These are phyloP conservation scores for Fraxinus dipetala DNA, from an alignment of 305 asterid species.

Conservation along the genomic window DNA sequence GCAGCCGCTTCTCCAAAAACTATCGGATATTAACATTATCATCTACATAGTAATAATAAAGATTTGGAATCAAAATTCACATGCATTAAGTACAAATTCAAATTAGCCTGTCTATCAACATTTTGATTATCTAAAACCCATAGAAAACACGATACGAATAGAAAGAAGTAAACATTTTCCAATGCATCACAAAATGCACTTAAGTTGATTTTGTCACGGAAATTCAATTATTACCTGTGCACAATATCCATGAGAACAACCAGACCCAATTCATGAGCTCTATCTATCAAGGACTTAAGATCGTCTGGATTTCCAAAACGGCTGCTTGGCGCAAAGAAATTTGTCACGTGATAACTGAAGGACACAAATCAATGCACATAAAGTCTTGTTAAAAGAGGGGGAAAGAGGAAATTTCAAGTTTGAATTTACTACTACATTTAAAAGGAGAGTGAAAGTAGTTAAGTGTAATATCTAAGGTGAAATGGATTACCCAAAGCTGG, in stretches of 20 bases:
- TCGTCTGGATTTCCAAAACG: slow-evolving; percentile 98
- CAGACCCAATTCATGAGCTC: slow-evolving; percentile 93
- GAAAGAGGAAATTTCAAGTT: slow-evolving; percentile 11
- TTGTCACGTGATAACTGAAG: slow-evolving; percentile 93
- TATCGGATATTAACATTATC: neutral
- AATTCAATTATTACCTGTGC: slow-evolving; percentile 64
- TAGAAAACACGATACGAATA: neutral
- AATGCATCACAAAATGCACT: slow-evolving; percentile 16
- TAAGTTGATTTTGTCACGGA: slow-evolving; percentile 6
- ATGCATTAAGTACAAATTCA: slow-evolving; percentile 5
- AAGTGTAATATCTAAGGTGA: slow-evolving; percentile 12
- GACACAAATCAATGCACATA: slow-evolving; percentile 23
- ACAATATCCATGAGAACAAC: slow-evolving; percentile 98
- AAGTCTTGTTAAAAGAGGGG: slow-evolving; percentile 30
- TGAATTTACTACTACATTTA: neutral
- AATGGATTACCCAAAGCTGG: slow-evolving; percentile 85
- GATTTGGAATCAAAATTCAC: neutral
- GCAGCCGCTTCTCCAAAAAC: neutral
- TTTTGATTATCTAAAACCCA: slow-evolving; percentile 16
- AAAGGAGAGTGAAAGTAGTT: slow-evolving; percentile 1
- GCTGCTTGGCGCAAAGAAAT: slow-evolving; percentile 99
- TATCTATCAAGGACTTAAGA: slow-evolving; percentile 92
- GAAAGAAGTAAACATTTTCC: neutral
- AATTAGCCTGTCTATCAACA: neutral
- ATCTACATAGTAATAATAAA: slow-evolving; percentile 4